These are phyloP conservation scores for Saprolegnia parasitica DNA, from an alignment of 352 stramenopile genomes.

Conservation along the genomic window DNA sequence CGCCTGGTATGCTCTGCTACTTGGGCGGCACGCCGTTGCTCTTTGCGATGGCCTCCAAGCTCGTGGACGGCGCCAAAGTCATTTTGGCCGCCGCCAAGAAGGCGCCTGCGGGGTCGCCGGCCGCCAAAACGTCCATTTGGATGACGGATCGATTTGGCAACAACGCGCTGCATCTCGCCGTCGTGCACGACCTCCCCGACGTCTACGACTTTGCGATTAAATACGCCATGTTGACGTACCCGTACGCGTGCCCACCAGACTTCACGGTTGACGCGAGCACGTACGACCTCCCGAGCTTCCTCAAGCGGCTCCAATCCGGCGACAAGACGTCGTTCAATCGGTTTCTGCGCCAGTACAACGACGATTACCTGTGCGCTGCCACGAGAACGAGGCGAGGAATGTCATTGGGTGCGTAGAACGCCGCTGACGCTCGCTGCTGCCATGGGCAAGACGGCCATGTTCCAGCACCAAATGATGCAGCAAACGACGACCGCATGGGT, in stretches of 20 bases:
- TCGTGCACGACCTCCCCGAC: slow-evolving; percentile 49
- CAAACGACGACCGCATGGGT: slow-evolving; percentile 45
- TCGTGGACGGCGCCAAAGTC: slow-evolving; percentile 41
- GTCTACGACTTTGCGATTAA: slow-evolving; percentile 57
- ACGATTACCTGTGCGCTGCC: slow-evolving; percentile 10
- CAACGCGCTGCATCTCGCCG: slow-evolving; percentile 54
- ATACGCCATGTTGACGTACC: slow-evolving; percentile 36
- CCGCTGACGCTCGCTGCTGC: slow-evolving; percentile 55
- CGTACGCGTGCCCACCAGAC: slow-evolving; percentile 15
- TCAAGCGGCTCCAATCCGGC: slow-evolving; percentile 9
- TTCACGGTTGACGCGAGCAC: slow-evolving; percentile 1
- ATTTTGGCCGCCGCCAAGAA: slow-evolving; percentile 37
- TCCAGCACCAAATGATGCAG: slow-evolving; percentile 52
- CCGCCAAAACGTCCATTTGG: slow-evolving; percentile 41
- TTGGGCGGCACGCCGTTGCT: slow-evolving; percentile 53
- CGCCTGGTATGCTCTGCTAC: slow-evolving; percentile 51
- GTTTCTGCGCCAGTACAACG: slow-evolving; percentile 26
- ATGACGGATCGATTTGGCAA: slow-evolving; percentile 52
- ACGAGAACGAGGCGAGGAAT: not conserved
- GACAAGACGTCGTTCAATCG: slow-evolving; percentile 13
- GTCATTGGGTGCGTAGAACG: slow-evolving; percentile 28
- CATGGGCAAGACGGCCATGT: slow-evolving; percentile 49
- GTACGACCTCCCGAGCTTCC: slow-evolving; percentile 24
- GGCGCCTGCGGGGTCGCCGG: not conserved
- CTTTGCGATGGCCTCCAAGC: slow-evolving; percentile 56